Evolutionary conservation across 2,329 filamentous ascomycete species (phyloP), one percentile per base, ranked within the genome.

Genomic region (Huntiella decipiens): DNA sequence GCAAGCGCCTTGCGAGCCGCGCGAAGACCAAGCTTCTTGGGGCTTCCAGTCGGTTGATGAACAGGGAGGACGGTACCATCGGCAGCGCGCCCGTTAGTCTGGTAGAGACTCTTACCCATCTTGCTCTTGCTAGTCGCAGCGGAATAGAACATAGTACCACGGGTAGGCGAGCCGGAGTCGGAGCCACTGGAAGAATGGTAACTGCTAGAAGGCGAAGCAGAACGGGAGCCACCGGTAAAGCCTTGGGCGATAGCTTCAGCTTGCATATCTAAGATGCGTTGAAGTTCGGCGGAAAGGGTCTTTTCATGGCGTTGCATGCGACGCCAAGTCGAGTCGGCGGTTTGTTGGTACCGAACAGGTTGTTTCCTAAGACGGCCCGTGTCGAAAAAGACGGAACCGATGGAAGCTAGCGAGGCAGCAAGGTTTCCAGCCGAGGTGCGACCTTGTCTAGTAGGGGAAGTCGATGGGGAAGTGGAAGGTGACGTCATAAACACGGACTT

Each of bases 1-100:
- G 72, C 67, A 5, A 88, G 68, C 0, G 76, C 78, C 22, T 68
- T 66, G n/a, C 82, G 68, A 1, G 79, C 78, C 13, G 70, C 68
- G 22, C 67, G 66, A 11, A 86, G 63, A 0, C 76, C 70, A 6
- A 73, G 57, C 33, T 67, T 71, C 46, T 66, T 67, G 38, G 61
- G 53, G 12, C 53, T 51, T 28, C 22, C 22, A 28, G 63, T 63
- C 0, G 74, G 74, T 51, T 79, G 74, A 22, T 68, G 69, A 34
- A 76, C 70, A 1, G 74, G 77, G n/a, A 76, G 65, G 39, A 79
- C 62, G n/a, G 63, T 63, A 6, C 67, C 68, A 4, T 64, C 58
- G 1, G 60, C 52, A 0, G 61, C 64, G 0, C 63, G 59, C 4
- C 55, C 56, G 2, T 58, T 56, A 1, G 60, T 59, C 1, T 62